These are phyloP conservation scores for Phytomonas francai DNA, from an alignment of 208 protist genomes.

Conservation along the genomic window DNA sequence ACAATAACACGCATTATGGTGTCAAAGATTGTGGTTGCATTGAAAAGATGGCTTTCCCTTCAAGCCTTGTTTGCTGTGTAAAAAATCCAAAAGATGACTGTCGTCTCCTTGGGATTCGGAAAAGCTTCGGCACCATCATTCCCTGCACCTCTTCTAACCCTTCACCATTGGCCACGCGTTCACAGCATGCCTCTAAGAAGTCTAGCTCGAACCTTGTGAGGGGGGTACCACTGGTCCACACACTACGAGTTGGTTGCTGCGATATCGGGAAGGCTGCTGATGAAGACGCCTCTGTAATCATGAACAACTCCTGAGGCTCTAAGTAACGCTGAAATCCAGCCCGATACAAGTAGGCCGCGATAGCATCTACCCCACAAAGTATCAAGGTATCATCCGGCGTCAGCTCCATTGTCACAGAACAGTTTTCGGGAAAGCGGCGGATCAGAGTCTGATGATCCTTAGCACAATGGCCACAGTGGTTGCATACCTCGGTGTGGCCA, in stretches of 20 bases:
- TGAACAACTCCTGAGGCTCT: constrained; percentile 16
- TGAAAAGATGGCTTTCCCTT: neutral
- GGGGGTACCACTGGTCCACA: constrained; percentile 56
- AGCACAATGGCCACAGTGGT: constrained; percentile 28
- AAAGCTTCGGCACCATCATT: constrained; percentile 53
- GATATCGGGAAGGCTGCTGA: neutral
- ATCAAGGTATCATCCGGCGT: constrained; percentile 66
- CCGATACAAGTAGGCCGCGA: constrained; percentile 56
- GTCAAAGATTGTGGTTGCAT: neutral
- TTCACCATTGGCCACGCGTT: constrained; percentile 50
- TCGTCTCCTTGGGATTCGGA: constrained; percentile 49
- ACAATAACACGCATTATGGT: neutral
- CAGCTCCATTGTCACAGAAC: constrained; percentile 64
- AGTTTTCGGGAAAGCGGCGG: constrained; percentile 42
- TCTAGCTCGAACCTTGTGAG: constrained; percentile 75
- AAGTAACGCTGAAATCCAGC: constrained; percentile 68
- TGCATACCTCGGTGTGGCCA: constrained; percentile 30
- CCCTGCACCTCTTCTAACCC: constrained; percentile 30
- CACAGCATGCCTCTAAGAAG: constrained; percentile 83
- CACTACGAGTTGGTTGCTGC: constrained; percentile 16
- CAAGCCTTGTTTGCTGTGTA: neutral
- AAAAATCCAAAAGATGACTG: constrained; percentile 1
- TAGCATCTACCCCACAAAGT: constrained; percentile 57
- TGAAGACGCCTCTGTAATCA: constrained; percentile 1
- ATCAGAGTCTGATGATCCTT: constrained; percentile 50